Evolutionary conservation across 1,139 yeast species (phyloP).

Genomic region (Diutina mesorugosa): DNA sequence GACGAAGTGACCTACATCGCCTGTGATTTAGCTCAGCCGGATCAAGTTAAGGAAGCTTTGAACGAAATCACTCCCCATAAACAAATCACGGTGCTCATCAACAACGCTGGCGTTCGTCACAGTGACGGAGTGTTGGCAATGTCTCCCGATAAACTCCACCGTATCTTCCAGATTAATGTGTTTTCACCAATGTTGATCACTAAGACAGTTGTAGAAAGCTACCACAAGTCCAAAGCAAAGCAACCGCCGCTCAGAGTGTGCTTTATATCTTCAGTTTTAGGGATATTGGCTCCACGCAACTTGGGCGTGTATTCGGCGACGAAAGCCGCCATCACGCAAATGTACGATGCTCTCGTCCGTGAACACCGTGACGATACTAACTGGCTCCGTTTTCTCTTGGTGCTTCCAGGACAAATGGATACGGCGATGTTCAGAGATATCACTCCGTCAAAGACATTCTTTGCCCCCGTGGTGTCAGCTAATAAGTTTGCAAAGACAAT

Average conservation of each 20-base stretch:
- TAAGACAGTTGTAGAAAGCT: slow-evolving; percentile 24
- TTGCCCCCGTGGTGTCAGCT: slow-evolving; percentile 51
- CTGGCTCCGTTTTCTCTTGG: slow-evolving; percentile 32
- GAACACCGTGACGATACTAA: slow-evolving; percentile 22
- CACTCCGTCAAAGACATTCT: slow-evolving; percentile 38
- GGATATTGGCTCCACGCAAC: slow-evolving; percentile 57
- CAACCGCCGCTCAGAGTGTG: slow-evolving; percentile 28
- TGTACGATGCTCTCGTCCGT: slow-evolving; percentile 44
- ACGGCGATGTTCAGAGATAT: slow-evolving; percentile 54
- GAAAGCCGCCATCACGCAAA: slow-evolving; percentile 47
- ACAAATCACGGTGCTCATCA: slow-evolving; percentile 41
- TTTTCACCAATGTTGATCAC: slow-evolving; percentile 42
- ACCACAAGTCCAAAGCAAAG: slow-evolving; percentile 5
- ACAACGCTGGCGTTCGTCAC: slow-evolving; percentile 68
- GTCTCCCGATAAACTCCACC: slow-evolving; percentile 15
- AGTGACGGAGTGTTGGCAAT: slow-evolving; percentile 27
- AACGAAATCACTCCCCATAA: slow-evolving; percentile 8
- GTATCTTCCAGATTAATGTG: slow-evolving; percentile 41
- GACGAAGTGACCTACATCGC: background rate
- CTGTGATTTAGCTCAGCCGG: background rate
- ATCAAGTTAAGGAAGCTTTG: background rate
- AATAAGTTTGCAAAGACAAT: slow-evolving; percentile 29
- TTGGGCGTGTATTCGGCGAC: slow-evolving; percentile 54
- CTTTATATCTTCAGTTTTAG: slow-evolving; percentile 57
- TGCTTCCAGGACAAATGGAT: slow-evolving; percentile 56